Conservation (phyloP, 768 basidiomycete genomes). For the Strobilomyces echinocephalus region DNA sequence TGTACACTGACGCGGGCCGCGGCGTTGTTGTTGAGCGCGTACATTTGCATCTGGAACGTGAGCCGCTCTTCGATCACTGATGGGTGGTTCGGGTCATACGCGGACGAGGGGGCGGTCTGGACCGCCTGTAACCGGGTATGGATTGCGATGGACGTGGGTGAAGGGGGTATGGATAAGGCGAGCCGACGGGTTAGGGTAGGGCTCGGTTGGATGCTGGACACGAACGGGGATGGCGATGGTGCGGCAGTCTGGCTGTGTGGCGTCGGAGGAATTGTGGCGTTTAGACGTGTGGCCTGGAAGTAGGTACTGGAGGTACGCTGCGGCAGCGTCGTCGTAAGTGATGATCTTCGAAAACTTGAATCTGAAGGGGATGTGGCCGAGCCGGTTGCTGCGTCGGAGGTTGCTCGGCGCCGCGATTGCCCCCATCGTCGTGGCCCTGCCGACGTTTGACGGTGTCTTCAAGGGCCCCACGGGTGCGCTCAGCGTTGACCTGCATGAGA, state of each 20-base stretch:
- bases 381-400: conserved; percentile 16
- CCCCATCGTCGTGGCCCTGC: conserved; percentile 19
- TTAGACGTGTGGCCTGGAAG: conserved; percentile 56
- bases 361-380: conserved; percentile 36
- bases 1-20: conserved; percentile 54
- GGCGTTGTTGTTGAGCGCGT: conserved; percentile 67
- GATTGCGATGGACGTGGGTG: conserved; percentile 60
- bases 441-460: conserved; percentile 18
- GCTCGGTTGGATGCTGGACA: conserved; percentile 50
- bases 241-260: conserved; percentile 72
- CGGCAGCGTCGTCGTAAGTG: conserved; percentile 58
- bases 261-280: conserved; percentile 76
- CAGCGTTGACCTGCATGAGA: conserved; percentile 11
- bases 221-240: conserved; percentile 64
- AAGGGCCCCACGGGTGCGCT: conserved; percentile 10
- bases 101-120: conserved; percentile 38
- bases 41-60: conserved; percentile 74
- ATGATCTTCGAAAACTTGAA: conserved; percentile 52
- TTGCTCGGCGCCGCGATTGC: conserved; percentile 20
- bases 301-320: conserved; percentile 57
- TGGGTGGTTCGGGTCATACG: conserved; percentile 41
- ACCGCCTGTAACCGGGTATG: conserved; percentile 36
- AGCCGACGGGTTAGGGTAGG: conserved; percentile 60
- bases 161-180: conserved; percentile 80
- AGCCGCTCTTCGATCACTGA: conserved; percentile 61